Evolutionary conservation across 768 basidiomycete species (phyloP).

Genomic region (Boletus barrowsii): DNA sequence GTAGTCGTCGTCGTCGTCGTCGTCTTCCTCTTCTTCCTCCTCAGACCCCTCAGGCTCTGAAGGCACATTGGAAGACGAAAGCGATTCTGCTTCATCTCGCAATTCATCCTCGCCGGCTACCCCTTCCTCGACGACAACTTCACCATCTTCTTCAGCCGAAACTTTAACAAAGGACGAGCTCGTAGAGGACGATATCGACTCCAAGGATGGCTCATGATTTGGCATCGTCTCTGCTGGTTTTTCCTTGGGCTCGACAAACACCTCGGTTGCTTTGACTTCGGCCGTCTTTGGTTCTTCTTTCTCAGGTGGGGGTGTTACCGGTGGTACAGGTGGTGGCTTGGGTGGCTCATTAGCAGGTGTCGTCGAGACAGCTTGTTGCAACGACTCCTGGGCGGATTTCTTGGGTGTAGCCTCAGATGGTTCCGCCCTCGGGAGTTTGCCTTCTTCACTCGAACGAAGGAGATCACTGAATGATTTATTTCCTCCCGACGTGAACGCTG

Average conservation of each 20-base stretch:
- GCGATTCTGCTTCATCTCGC: constrained; percentile 26
- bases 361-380: constrained; percentile 8
- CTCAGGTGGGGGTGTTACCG: not conserved
- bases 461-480: constrained; percentile 62
- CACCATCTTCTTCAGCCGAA: constrained; percentile 26
- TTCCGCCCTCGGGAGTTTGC: constrained; percentile 18
- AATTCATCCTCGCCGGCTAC: constrained; percentile 28
- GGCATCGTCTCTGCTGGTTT: constrained; percentile 3
- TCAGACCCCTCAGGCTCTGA: too few species aligned
- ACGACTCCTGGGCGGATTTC: not conserved
- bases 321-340: not conserved
- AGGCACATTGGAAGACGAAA: too few species aligned
- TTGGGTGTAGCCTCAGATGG: constrained; percentile 16
- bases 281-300: not conserved
- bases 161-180: constrained; percentile 52
- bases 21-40: too few species aligned
- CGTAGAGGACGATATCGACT: constrained; percentile 39
- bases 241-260: constrained; percentile 3
- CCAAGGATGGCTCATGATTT: constrained; percentile 18
- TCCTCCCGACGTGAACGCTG: constrained; percentile 45
- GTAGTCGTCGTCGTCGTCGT: not conserved
- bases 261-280: constrained; percentile 1
- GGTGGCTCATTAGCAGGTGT: constrained; percentile 15
- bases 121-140: constrained; percentile 9
- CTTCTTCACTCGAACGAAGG: constrained; percentile 40